A percentile compares a stretch with the other conserved stretches of the same genome.
phyloP scores from a whole-genome alignment of 2,329 filamentous ascomycete genomes.

The Talaromyces sp. region DNA sequence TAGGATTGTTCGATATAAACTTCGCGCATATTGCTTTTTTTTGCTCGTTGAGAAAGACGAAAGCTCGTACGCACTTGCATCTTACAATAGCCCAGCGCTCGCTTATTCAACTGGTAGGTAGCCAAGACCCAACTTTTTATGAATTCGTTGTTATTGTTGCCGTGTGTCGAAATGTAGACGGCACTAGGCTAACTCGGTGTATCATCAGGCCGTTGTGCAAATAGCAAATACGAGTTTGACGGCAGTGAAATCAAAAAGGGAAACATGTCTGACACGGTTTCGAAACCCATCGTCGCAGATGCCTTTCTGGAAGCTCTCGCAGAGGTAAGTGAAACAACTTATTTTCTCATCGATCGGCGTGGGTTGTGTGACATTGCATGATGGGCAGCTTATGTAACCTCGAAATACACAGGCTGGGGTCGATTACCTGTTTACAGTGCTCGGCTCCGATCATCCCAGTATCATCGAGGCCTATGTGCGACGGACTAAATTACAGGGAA shows the following conservation, averaged over 20 bases:
- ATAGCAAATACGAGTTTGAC: background rate
- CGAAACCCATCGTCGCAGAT: conserved; percentile 18
- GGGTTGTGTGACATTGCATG: background rate
- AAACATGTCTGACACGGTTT: conserved; percentile 8
- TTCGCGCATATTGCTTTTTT: background rate
- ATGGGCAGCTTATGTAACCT: conserved; percentile 7
- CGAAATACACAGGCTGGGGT: conserved; percentile 17
- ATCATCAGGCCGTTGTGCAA: background rate
- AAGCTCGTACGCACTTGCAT: background rate
- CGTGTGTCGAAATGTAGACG: background rate
- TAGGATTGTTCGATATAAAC: conserved; percentile 3
- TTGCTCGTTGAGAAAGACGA: background rate
- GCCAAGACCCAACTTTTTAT: background rate
- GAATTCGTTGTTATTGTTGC: background rate
- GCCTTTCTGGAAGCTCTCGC: conserved; percentile 21
- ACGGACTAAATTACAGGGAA: conserved; percentile 17
- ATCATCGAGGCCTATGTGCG: conserved; percentile 22
- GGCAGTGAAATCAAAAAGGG: background rate
- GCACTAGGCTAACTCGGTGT: background rate
- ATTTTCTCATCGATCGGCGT: background rate
- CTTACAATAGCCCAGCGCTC: background rate
- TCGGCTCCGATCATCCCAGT: conserved; percentile 21
- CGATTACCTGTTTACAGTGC: conserved; percentile 20
- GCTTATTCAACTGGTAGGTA: background rate
- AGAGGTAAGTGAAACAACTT: conserved; percentile 15